Evolutionary conservation across 805 yeast genomes (phyloP).

Genomic region (Lachancea thermotolerans): DNA sequence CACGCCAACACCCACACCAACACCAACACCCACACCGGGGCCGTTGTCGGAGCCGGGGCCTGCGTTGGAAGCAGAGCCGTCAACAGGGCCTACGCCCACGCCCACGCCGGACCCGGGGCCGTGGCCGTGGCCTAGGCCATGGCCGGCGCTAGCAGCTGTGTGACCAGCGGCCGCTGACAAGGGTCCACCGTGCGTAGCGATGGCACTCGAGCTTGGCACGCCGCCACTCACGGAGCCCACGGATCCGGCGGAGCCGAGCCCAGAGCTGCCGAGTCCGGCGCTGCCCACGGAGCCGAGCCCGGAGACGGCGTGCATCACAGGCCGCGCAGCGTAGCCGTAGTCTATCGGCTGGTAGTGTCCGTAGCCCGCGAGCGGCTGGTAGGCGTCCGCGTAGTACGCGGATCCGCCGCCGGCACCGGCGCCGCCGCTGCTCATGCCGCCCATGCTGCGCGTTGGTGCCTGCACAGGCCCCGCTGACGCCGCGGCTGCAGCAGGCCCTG

Average conservation of each 20-base stretch:
- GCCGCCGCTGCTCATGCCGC: conserved; percentile 2
- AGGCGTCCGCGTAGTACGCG: conserved; percentile 6
- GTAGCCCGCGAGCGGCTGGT: conserved; percentile 2
- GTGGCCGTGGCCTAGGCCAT: too few species aligned
- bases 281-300: not conserved
- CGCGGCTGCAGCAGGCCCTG: conserved; percentile 1
- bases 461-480: not conserved
- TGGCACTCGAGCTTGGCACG: too few species aligned
- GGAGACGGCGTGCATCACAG: not conserved
- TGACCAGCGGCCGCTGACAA: too few species aligned
- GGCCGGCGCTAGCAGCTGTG: too few species aligned
- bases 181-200: too few species aligned
- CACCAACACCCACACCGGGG: not conserved
- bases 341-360: conserved; percentile 5
- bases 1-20: not conserved
- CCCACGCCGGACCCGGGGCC: too few species aligned
- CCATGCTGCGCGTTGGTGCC: not conserved
- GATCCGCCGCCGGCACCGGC: conserved; percentile 6
- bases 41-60: not conserved
- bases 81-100: not conserved
- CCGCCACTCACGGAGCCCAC: too few species aligned
- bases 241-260: not conserved
- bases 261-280: not conserved
- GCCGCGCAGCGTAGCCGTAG: conserved; percentile 2
- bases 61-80: not conserved